A percentile compares a stretch with the other conserved stretches of the same genome.
Conservation (phyloP, 192 early-diverging fungal species). For the Coemansia sp. region DNA sequence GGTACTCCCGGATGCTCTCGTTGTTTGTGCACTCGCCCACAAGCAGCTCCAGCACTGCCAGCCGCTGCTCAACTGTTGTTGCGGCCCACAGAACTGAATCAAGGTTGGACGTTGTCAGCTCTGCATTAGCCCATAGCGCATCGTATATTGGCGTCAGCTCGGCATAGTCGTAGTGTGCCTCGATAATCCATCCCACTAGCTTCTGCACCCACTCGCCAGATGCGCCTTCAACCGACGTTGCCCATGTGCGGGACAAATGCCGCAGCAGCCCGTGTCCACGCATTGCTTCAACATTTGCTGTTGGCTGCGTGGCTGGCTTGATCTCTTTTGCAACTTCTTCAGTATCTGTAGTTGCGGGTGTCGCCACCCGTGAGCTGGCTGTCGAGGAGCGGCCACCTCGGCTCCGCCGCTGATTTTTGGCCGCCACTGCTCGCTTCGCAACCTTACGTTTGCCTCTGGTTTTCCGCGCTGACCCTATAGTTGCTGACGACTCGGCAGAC, state of each 20-base stretch:
- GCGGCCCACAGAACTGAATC: slow-evolving; percentile 16
- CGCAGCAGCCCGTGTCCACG: slow-evolving; percentile 28
- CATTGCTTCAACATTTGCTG: slow-evolving; percentile 4
- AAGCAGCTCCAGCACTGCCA: slow-evolving; percentile 67
- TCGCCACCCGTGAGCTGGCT: slow-evolving; percentile 15
- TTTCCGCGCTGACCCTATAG: slow-evolving; percentile 7
- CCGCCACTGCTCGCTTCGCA: not conserved
- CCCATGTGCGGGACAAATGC: slow-evolving; percentile 35
- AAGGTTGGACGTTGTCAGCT: slow-evolving; percentile 15
- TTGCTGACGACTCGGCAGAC: slow-evolving; percentile 17
- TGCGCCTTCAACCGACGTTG: not conserved
- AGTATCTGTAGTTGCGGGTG: slow-evolving; percentile 6
- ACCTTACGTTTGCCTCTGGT: not conserved
- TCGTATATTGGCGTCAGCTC: slow-evolving; percentile 43
- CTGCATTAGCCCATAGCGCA: slow-evolving; percentile 14
- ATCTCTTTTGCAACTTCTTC: not conserved
- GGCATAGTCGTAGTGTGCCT: slow-evolving; percentile 31
- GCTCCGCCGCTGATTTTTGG: not conserved
- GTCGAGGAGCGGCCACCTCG: slow-evolving; percentile 10
- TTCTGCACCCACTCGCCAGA: slow-evolving; percentile 24
- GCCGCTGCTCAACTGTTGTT: slow-evolving; percentile 48
- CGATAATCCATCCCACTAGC: slow-evolving; percentile 44
- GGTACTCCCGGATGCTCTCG: slow-evolving; percentile 61
- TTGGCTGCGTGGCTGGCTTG: not conserved
- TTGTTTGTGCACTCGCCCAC: slow-evolving; percentile 61